These are phyloP conservation scores for Triticum monococcum DNA, from an alignment of 176 grass and related monocot species.

Conservation along the genomic window DNA sequence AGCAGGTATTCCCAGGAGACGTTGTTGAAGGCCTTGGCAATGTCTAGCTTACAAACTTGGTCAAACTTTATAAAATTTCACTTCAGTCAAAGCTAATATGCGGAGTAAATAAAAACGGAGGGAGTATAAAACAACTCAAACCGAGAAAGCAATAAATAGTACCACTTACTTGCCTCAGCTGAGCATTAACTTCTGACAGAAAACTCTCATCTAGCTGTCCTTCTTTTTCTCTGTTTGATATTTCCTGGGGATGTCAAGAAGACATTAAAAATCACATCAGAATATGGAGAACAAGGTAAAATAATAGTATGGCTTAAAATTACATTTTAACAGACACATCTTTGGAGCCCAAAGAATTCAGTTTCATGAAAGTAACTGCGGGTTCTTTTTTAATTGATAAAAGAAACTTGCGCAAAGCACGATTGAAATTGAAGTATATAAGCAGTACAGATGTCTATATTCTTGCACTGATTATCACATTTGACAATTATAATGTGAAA, in stretches of 20 bases:
- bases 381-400: not conserved
- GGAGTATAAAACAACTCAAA: not conserved
- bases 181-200: constrained; percentile 91
- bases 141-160: constrained; percentile 15
- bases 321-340: not conserved
- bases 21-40: no score
- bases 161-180: constrained; percentile 81
- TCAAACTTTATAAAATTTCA: no score
- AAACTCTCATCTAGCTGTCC: constrained; percentile 88
- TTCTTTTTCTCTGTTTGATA: constrained; percentile 75
- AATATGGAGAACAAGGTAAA: not conserved
- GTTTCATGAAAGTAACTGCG: not conserved
- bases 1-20: no score
- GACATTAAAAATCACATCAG: not conserved
- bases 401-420: not conserved
- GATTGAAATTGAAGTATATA: not conserved
- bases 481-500: not conserved
- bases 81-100: no score
- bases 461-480: not conserved
- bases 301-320: not conserved
- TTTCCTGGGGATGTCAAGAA: constrained; percentile 46
- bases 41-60: no score
- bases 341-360: not conserved
- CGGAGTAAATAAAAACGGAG: no score
- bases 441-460: not conserved